Evolutionary conservation across 2,329 filamentous ascomycete species (phyloP).

Genomic region (Epichloe amarillans): DNA sequence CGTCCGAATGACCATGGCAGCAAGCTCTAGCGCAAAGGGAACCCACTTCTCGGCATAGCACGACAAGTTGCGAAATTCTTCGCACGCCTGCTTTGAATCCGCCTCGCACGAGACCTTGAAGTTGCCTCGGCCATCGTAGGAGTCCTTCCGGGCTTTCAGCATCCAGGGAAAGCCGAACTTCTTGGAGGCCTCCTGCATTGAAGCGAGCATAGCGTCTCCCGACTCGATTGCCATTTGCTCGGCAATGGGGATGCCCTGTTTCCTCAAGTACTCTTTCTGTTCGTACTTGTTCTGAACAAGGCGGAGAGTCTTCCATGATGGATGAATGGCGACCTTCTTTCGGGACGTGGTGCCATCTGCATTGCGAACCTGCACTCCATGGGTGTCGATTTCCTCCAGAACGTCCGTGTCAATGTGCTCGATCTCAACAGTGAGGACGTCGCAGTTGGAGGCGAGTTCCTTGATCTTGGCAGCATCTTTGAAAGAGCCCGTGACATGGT

Average conservation of each 20-base stretch:
- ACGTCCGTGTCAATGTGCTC: slow-evolving; percentile 90
- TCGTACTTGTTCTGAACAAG: slow-evolving; percentile 88
- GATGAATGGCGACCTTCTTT: slow-evolving; percentile 53
- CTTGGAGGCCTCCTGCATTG: slow-evolving; percentile 48
- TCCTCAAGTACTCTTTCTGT: slow-evolving; percentile 70
- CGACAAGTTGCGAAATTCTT: slow-evolving; percentile 54
- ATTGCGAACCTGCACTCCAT: slow-evolving; percentile 39
- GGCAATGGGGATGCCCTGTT: slow-evolving; percentile 58
- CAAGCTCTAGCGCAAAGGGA: slow-evolving; percentile 72
- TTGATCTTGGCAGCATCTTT: slow-evolving; percentile 69
- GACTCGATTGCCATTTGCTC: slow-evolving; percentile 51
- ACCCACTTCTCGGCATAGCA: slow-evolving; percentile 88
- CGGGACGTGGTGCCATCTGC: slow-evolving; percentile 11
- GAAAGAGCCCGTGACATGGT: slow-evolving; percentile 77
- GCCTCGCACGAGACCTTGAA: slow-evolving; percentile 32
- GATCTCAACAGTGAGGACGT: slow-evolving; percentile 85
- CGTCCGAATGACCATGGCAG: slow-evolving; percentile 89
- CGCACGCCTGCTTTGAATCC: slow-evolving; percentile 48
- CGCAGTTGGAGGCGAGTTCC: slow-evolving; percentile 60
- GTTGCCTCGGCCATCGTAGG: slow-evolving; percentile 78
- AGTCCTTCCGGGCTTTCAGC: slow-evolving; percentile 81
- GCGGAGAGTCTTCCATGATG: slow-evolving; percentile 73
- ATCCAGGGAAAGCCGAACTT: slow-evolving; percentile 73
- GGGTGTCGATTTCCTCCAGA: slow-evolving; percentile 64
- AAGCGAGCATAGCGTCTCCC: slow-evolving; percentile 39